Conservation (phyloP, 768 basidiomycete species). For the Agaricus blazei region DNA sequence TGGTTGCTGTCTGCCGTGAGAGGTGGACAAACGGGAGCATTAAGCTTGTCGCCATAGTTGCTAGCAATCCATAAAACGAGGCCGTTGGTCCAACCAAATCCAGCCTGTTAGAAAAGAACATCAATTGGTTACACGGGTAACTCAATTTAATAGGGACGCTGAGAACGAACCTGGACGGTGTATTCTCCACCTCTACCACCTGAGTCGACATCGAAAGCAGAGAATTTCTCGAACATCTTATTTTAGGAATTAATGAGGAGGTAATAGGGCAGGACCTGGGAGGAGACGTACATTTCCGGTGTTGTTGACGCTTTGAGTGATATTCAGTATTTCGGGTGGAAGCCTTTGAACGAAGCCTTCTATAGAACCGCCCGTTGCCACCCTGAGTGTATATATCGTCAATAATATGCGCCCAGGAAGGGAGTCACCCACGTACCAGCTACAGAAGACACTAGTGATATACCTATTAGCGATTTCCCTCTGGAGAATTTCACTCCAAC, state of each 20-base stretch:
- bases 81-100: slow-evolving; percentile 90
- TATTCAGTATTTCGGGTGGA: slow-evolving; percentile 62
- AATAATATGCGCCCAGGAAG: background rate
- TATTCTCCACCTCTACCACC: slow-evolving; percentile 85
- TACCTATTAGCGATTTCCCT: slow-evolving; percentile 85
- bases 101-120: slow-evolving; percentile 35
- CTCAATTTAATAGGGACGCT: background rate
- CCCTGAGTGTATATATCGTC: slow-evolving; percentile 37
- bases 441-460: slow-evolving; percentile 77
- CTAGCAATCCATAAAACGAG: slow-evolving; percentile 72
- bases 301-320: slow-evolving; percentile 60
- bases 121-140: too few species aligned
- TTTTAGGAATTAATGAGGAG: background rate
- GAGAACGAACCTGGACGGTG: slow-evolving; percentile 60
- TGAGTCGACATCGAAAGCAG: slow-evolving; percentile 68
- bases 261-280: background rate
- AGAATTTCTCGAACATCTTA: slow-evolving; percentile 91
- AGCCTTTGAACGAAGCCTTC: slow-evolving; percentile 63
- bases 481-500: slow-evolving; percentile 57
- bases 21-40: slow-evolving; percentile 55
- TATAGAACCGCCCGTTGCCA: slow-evolving; percentile 85
- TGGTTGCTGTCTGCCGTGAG: slow-evolving; percentile 15
- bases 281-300: slow-evolving; percentile 63
- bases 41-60: slow-evolving; percentile 56
- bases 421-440: slow-evolving; percentile 54